These are phyloP conservation scores for Neurospora sublineolata DNA, from an alignment of 495 filamentous ascomycete genomes.

Conservation along the genomic window DNA sequence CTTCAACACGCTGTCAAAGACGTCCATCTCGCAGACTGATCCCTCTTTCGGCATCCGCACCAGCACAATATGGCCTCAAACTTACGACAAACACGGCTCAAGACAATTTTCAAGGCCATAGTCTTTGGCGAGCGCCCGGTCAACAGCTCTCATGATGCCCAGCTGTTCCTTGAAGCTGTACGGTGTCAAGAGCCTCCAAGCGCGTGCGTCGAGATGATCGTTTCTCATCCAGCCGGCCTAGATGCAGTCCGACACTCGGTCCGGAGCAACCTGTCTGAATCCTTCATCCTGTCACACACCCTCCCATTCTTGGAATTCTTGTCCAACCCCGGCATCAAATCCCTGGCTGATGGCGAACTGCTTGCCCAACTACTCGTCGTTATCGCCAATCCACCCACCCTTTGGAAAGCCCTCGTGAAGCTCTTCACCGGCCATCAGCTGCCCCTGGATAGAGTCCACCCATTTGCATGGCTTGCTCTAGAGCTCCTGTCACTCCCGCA, in stretches of 20 bases:
- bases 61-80: neutral
- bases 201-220: constrained; percentile 43
- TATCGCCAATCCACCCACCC: constrained; percentile 46
- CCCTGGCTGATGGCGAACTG: constrained; percentile 43
- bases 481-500: constrained; percentile 42
- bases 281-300: constrained; percentile 42
- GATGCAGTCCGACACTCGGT: constrained; percentile 37
- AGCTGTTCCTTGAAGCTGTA: constrained; percentile 51
- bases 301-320: constrained; percentile 27
- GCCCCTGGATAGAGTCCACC: constrained; percentile 23
- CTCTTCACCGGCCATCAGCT: constrained; percentile 30
- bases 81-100: constrained; percentile 10
- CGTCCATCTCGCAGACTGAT: neutral
- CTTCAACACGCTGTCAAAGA: neutral
- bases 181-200: constrained; percentile 35
- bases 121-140: constrained; percentile 18
- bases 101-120: constrained; percentile 16
- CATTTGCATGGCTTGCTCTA: constrained; percentile 49
- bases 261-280: constrained; percentile 33
- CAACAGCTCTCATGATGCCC: constrained; percentile 26
- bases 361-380: constrained; percentile 40
- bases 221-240: constrained; percentile 37
- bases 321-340: constrained; percentile 35
- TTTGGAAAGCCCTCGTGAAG: constrained; percentile 48
- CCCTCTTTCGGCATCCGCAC: neutral